A percentile compares a stretch with the other conserved stretches of the same genome.
Evolutionary conservation across 2,329 filamentous ascomycete species (phyloP).

Genomic region (Microdochium nivale): DNA sequence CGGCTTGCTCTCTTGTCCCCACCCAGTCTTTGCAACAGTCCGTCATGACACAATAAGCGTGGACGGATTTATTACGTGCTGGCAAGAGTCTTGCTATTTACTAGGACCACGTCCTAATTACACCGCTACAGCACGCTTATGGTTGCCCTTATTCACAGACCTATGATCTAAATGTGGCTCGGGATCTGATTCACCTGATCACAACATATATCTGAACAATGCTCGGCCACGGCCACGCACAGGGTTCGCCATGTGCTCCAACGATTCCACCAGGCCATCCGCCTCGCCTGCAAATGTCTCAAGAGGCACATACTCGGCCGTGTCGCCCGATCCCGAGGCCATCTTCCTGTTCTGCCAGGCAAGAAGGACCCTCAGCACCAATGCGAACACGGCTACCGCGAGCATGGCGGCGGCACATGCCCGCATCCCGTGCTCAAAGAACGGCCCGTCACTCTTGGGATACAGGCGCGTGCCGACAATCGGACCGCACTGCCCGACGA

Average conservation of each 20-base stretch:
- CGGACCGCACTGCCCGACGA: slow-evolving; percentile 74
- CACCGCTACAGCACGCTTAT: too few relatives aligned
- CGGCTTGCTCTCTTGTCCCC: too few relatives aligned
- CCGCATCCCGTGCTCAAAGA: slow-evolving; percentile 54
- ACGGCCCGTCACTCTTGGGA: slow-evolving; percentile 49
- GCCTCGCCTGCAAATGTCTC: neutral
- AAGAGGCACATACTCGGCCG: neutral
- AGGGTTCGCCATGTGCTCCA: neutral
- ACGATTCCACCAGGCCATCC: neutral
- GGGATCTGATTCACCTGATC: neutral
- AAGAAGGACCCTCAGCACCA: slow-evolving; percentile 44
- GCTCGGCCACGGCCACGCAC: neutral
- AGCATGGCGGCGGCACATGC: slow-evolving; percentile 56
- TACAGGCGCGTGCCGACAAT: slow-evolving; percentile 60
- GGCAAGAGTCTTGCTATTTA: too few relatives aligned
- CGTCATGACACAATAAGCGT: too few relatives aligned
- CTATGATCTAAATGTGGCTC: too few relatives aligned
- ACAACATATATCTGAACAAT: neutral
- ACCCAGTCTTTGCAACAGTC: too few relatives aligned
- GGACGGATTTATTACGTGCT: too few relatives aligned
- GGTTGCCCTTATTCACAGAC: too few relatives aligned
- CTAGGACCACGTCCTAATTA: too few relatives aligned
- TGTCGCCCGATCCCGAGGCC: slow-evolving; percentile 15
- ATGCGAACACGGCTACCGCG: slow-evolving; percentile 46
- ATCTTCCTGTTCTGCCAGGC: slow-evolving; percentile 38